Evolutionary conservation across 2,329 filamentous ascomycete genomes (phyloP), one percentile per base, ranked within the genome.

Genomic region (Aaosphaeria pasadenensis): DNA sequence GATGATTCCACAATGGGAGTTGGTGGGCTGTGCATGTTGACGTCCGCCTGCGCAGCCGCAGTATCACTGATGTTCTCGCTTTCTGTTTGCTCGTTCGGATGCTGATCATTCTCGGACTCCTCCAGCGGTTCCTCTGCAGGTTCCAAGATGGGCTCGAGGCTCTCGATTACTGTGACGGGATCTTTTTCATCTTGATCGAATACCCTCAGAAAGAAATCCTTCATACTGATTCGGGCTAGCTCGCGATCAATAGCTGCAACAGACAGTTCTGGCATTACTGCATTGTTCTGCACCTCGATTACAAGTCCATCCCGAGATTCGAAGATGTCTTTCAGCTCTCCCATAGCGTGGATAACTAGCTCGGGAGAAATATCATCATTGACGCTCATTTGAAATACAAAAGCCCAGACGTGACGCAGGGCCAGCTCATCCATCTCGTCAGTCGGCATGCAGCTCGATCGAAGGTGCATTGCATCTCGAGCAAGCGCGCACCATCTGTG

Each of bases 171-270:
- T 5, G 86, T 81, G 9, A 92, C 81, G 0, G 92, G 89, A 57
- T 96, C 86, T 42, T 86, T 84, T 49, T 86, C 82, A 48, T 94
- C 87, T 35, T 91, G 85, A 50, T 89, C 87, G 65, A 97, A 97
- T 1, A 99, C 82, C 35, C 86, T 89, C 44, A 91, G 79, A 70
- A 99, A 97, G 68, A 97, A 97, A 63, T 96, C 92, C 82, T 95
- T 94, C 0, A 92, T 97, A 11, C 89, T 96, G 32, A 97, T 79
- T 60, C 91, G 91, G 9, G 89, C 92, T 29, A 96, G 87, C 65
- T 99, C 92, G 46, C 90, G 85, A 53, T 97, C 91, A 6, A 94
- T 86, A 0, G 90, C 89, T n/a, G 81, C 79, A 2, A 84, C 73
- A 0, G 92, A 96, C 43, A 99, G 81, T 53, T 94, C 88, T 0